Evolutionary conservation across 2,329 filamentous ascomycete genomes (phyloP).

Genomic region (Colletotrichum neosansevieriae): DNA sequence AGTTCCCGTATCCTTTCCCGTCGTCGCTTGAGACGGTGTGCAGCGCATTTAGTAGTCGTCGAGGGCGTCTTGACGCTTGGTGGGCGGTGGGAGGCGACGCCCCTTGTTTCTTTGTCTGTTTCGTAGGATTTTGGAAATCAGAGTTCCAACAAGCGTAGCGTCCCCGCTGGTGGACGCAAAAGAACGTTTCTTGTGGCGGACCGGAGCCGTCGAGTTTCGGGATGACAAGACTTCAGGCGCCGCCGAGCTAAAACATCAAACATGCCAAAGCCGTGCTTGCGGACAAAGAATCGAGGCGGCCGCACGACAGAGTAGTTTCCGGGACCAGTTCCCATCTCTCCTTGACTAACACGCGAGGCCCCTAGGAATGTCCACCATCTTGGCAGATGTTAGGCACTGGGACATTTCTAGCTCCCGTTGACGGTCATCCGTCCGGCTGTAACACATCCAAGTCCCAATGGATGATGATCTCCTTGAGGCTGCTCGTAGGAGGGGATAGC

Average conservation of each 20-base stretch:
- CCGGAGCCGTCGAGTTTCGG: background rate
- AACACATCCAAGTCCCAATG: background rate
- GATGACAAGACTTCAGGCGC: background rate
- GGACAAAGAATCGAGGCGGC: background rate
- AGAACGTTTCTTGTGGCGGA: constrained; percentile 18
- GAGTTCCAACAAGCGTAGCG: background rate
- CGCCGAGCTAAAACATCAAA: constrained; percentile 25
- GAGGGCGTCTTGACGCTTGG: background rate
- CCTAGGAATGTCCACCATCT: background rate
- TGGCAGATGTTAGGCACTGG: background rate
- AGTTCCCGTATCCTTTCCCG: constrained; percentile 2
- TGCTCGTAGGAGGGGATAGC: too few relatives aligned
- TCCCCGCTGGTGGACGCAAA: background rate
- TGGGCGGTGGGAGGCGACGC: background rate
- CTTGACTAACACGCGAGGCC: background rate
- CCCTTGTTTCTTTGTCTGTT: constrained; percentile 14
- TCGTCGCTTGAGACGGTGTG: background rate
- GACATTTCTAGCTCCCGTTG: constrained; percentile 6
- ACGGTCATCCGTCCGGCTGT: background rate
- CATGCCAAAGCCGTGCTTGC: constrained; percentile 2
- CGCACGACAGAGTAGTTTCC: constrained; percentile 1
- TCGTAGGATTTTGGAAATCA: background rate
- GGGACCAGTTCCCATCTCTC: background rate
- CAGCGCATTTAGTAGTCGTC: too few relatives aligned
- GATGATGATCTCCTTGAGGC: too few relatives aligned